These are phyloP conservation scores for Talaromyces piceae DNA, from an alignment of 2,329 filamentous ascomycete species.

Conservation along the genomic window DNA sequence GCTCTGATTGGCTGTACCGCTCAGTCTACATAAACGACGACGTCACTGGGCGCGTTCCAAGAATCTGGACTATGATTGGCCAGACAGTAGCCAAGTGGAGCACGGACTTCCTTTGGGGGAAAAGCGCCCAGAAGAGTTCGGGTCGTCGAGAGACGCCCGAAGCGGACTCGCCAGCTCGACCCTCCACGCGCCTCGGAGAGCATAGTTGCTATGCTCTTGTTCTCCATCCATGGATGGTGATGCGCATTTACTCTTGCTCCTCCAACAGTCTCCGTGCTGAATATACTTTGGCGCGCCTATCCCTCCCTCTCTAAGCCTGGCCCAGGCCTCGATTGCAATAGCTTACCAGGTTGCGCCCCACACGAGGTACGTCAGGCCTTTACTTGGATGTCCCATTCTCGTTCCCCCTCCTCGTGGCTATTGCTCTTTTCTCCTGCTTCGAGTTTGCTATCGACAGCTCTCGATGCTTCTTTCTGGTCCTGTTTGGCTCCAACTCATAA, in stretches of 20 bases:
- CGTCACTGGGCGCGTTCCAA: not conserved
- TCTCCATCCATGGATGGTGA: not conserved
- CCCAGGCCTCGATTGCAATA: not conserved
- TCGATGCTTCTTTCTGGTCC: not conserved
- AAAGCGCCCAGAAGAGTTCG: not conserved
- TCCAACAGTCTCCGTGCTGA: not conserved
- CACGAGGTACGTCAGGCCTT: conserved; percentile 2
- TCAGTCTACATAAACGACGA: not conserved
- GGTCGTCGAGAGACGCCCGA: not conserved
- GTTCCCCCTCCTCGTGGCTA: not conserved
- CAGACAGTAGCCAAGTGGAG: not conserved
- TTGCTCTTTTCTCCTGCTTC: not conserved
- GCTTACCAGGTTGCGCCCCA: not conserved
- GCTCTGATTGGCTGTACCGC: not conserved
- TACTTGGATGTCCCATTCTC: not conserved
- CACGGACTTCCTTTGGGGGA: too few relatives aligned
- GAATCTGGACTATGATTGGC: not conserved
- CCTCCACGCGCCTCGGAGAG: not conserved
- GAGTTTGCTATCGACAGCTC: not conserved
- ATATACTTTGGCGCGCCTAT: not conserved
- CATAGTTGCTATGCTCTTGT: not conserved
- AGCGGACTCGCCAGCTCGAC: not conserved
- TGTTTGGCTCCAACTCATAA: not conserved
- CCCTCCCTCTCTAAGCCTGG: not conserved
- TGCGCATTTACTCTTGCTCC: not conserved